Conservation (phyloP, 176 grass and related monocot genomes). For the Luzula sylvatica region DNA sequence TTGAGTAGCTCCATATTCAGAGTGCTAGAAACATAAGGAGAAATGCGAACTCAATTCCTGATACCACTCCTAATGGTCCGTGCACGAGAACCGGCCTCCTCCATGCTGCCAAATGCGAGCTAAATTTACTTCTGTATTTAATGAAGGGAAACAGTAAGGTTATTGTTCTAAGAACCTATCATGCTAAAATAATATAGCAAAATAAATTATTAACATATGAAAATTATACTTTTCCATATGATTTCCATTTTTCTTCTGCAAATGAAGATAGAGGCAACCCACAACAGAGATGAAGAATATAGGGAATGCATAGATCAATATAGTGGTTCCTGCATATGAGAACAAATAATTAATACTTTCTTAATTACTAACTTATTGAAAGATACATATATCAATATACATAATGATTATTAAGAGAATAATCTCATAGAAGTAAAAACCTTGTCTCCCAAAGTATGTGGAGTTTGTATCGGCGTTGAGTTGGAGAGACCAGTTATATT, state of each 20-base stretch:
- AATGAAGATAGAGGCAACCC: slow-evolving; percentile 43
- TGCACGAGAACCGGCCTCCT: slow-evolving; percentile 41
- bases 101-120: slow-evolving; percentile 13
- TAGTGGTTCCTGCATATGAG: slow-evolving; percentile 18
- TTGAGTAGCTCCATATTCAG: slow-evolving; percentile 35
- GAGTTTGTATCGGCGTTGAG: slow-evolving; percentile 25
- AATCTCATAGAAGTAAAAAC: slow-evolving; percentile 1
- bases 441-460: slow-evolving; percentile 51
- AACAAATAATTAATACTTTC: not conserved
- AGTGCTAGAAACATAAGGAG: slow-evolving; percentile 38
- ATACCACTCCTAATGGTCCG: slow-evolving; percentile 44
- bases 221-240: not conserved
- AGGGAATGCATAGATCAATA: slow-evolving; percentile 30
- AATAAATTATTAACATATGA: not conserved
- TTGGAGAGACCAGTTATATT: slow-evolving; percentile 26
- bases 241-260: slow-evolving; percentile 12
- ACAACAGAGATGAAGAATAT: slow-evolving; percentile 38
- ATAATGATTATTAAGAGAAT: too few relatives aligned
- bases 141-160: not conserved
- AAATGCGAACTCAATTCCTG: slow-evolving; percentile 30
- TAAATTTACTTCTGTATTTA: not conserved
- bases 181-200: not conserved
- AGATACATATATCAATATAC: not conserved
- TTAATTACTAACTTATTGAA: too few relatives aligned
- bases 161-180: too few relatives aligned